Evolutionary conservation across 2,329 filamentous ascomycete species (phyloP), one percentile per base, ranked within the genome.

Genomic region (Epichloe typhina): DNA sequence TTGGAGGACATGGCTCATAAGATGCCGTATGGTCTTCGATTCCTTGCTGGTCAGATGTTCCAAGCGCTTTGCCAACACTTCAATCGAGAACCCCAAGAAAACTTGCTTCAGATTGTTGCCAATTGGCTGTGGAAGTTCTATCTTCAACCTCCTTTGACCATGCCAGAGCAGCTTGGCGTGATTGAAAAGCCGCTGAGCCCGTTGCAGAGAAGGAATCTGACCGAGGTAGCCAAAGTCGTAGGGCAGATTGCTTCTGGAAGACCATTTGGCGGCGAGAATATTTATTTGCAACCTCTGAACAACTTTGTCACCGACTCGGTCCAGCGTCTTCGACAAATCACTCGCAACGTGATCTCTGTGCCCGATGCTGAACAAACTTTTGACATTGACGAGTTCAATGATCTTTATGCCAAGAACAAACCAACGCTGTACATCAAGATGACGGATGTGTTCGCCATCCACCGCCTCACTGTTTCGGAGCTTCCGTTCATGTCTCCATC

Each of bases 351-450:
- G 54, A 88, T 98, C 57, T 80, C 84, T 12, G 86, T 97, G 12
- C 82, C 86, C 13, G 84, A 93, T 59, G 87, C 88, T 0, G 93
- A 98, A 67, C 77, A 81, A 49, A 93, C 93, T 23, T 98, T 97
- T 63, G 90, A 97, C 66, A 96, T 98, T 64, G 93, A 98, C 64
- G 93, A 97, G 65, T 98, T 93, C 78, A 97, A 96, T 64, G 93
- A 98, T 62, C 77, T 98, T 6, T 97, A 97, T 64, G 87, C 91
- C 51, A 90, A 94, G 66, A 93, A 89, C 56, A 95, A 95, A 68
- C 93, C 93, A 6, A 97, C 91, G 0, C 75, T 98, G n/a, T 98
- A 97, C 72, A 95, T 98, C 73, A 98, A 98, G 71, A 91, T 98
- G 80, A 80, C 86, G 15, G 93, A 98, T 65, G 90, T 98, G 52